These are phyloP conservation scores for Cryptococcus sp. DNA, from an alignment of 1,284 basidiomycete species.

Conservation along the genomic window DNA sequence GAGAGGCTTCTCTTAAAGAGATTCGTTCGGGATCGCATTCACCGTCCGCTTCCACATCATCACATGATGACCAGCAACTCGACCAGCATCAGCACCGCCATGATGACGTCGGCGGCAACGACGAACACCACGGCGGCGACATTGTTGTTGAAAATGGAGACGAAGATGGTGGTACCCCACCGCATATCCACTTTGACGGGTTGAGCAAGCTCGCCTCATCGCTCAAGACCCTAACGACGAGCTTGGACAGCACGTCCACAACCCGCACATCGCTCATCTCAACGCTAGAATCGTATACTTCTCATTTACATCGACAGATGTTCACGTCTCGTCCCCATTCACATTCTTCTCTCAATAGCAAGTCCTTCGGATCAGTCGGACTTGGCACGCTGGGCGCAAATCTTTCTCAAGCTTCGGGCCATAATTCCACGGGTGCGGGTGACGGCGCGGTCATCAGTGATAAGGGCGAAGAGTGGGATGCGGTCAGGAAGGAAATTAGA, in stretches of 20 bases:
- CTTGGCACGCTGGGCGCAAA: slow-evolving; percentile 37
- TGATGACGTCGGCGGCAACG: slow-evolving; percentile 1
- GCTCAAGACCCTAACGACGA: slow-evolving; percentile 27
- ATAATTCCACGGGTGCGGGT: slow-evolving; percentile 4
- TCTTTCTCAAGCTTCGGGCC: slow-evolving; percentile 32
- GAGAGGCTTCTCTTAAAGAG: slow-evolving; percentile 17
- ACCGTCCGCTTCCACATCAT: background rate
- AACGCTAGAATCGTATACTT: slow-evolving; percentile 47
- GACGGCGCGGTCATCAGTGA: slow-evolving; percentile 5
- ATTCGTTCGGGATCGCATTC: slow-evolving; percentile 15
- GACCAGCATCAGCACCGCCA: background rate
- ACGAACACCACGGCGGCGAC: too few relatives aligned
- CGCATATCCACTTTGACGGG: too few relatives aligned
- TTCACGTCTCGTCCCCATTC: slow-evolving; percentile 9
- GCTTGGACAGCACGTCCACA: slow-evolving; percentile 44
- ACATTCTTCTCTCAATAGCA: slow-evolving; percentile 8
- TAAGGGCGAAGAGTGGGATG: slow-evolving; percentile 47
- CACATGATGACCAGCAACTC: background rate
- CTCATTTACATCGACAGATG: slow-evolving; percentile 43
- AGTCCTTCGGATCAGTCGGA: slow-evolving; percentile 16
- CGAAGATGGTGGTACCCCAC: too few relatives aligned
- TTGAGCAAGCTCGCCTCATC: slow-evolving; percentile 16
- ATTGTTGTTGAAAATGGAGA: too few relatives aligned
- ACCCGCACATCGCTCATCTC: slow-evolving; percentile 49
- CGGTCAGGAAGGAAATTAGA: slow-evolving; percentile 49